Evolutionary conservation across 2,329 filamentous ascomycete species (phyloP).

Genomic region (Colletotrichum incanum): DNA sequence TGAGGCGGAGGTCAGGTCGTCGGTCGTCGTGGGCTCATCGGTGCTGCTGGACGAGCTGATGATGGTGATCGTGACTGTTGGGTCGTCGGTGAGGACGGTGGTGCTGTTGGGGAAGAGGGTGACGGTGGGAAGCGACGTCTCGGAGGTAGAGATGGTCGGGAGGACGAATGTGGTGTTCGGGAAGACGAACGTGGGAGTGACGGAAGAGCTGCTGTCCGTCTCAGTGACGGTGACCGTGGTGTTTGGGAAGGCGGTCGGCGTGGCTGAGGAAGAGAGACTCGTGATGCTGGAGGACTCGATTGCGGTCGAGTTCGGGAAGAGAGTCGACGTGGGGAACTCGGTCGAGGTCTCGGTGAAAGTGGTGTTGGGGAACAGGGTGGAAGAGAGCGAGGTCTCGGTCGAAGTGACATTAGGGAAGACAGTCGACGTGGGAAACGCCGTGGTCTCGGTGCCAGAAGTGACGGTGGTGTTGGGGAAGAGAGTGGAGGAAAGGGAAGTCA

Average conservation of each 20-base stretch:
- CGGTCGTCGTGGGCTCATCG: not conserved
- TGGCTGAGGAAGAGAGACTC: not conserved
- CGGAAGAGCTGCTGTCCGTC: not conserved
- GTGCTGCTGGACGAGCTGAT: conserved; percentile 3
- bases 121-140: no score
- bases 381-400: not conserved
- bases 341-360: conserved; percentile 23
- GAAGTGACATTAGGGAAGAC: conserved; percentile 21
- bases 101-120: no score
- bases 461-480: conserved; percentile 7
- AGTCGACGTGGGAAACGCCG: not conserved
- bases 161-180: no score
- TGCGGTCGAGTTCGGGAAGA: conserved; percentile 24
- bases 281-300: conserved; percentile 15
- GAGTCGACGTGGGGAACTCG: conserved; percentile 17
- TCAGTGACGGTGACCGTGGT: not conserved
- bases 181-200: not conserved
- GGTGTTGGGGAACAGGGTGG: conserved; percentile 23
- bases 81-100: no score
- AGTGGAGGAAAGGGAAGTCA: not conserved
- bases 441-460: not conserved
- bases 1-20: conserved; percentile 3
- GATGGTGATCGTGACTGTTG: not conserved
- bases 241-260: conserved; percentile 8
- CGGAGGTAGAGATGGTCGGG: no score